A percentile compares a stretch with the other conserved stretches of the same genome.
Conservation (phyloP, 495 filamentous ascomycete genomes). For the Penicillium ucsense region DNA sequence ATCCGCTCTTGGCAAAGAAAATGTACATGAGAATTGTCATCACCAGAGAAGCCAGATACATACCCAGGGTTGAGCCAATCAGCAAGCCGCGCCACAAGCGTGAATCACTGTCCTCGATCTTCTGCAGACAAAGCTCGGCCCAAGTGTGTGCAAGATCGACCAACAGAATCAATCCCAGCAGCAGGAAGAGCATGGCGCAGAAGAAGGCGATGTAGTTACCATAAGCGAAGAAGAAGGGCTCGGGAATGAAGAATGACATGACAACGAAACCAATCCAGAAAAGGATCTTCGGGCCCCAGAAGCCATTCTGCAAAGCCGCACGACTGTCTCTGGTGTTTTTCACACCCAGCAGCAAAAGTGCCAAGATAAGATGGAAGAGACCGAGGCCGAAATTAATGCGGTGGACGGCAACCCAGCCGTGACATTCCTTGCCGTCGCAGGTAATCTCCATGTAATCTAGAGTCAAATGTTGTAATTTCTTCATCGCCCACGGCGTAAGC, state of each 20-base stretch:
- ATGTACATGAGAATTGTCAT: constrained; percentile 97
- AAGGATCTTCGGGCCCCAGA: constrained; percentile 82
- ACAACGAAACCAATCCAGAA: constrained; percentile 81
- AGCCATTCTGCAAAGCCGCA: constrained; percentile 87
- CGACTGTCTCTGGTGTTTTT: constrained; percentile 77
- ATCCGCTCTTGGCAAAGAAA: constrained; percentile 79
- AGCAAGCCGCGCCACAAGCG: constrained; percentile 73
- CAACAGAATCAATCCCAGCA: constrained; percentile 83
- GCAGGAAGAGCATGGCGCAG: constrained; percentile 86
- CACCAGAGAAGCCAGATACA: constrained; percentile 81
- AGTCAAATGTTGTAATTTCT: constrained; percentile 83
- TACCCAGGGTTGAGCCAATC: constrained; percentile 84
- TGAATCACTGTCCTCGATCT: constrained; percentile 87
- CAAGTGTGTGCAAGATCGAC: constrained; percentile 97
- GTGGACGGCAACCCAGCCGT: constrained; percentile 93
- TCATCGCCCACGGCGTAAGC: constrained; percentile 97
- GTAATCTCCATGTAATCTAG: constrained; percentile 91
- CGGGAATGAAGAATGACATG: constrained; percentile 88
- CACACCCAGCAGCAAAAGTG: constrained; percentile 76
- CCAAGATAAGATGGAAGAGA: constrained; percentile 81
- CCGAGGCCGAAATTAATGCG: constrained; percentile 96
- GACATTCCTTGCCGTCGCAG: constrained; percentile 83
- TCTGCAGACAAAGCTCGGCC: constrained; percentile 89
- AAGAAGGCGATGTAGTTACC: constrained; percentile 87
- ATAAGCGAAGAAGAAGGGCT: constrained; percentile 90